Evolutionary conservation across 306 rosid genomes (phyloP), one percentile per base, ranked within the genome.

Genomic region (Dalbergia oliveri): DNA sequence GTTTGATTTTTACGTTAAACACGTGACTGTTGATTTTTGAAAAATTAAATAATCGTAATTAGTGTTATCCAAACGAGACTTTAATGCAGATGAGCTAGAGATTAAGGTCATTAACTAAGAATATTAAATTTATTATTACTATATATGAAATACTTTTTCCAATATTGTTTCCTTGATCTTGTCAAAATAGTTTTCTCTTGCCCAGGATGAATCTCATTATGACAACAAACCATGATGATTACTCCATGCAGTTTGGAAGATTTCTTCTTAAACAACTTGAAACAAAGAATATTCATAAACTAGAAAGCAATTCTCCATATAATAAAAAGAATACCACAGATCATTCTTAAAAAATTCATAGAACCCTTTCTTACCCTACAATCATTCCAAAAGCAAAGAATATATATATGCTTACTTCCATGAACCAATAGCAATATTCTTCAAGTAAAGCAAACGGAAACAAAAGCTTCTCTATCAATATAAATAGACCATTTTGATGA

Each of bases 361-460:
- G 54, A 73, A 73, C 35, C 19, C 11, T 57, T 39, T 35, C 58
- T 9, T 18, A 2, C 50, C 41, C 31, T 15, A 1, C 10, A 5
- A 12, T 2, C 19, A 35, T 58, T 16, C 19, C 11, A 9, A 73
- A 74, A 84, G 84, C 64, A 60, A 64, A n/a, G 78, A 31, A 26
- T 26, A 26, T 71, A 73, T 75, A 26, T 71, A 73, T 75, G 61
- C 84, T 67, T 63, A 0, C 43, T 49, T 39, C 74, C 76, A 14
- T 5, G 65, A 43, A 74, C 21, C 31, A 12, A 10, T 60, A 68
- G 34, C 65, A 56, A 73, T 64, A 19, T 34, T 37, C 54, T 68
- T n/a, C 34, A 75, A 70, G 86, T 63, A 79, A 73, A 69, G 82
- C 37, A 79, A 63, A 31, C 6, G 54, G 12, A 59, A 56, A n/a